Evolutionary conservation across 2,329 filamentous ascomycete species (phyloP).

Genomic region (Didymella glomerata): DNA sequence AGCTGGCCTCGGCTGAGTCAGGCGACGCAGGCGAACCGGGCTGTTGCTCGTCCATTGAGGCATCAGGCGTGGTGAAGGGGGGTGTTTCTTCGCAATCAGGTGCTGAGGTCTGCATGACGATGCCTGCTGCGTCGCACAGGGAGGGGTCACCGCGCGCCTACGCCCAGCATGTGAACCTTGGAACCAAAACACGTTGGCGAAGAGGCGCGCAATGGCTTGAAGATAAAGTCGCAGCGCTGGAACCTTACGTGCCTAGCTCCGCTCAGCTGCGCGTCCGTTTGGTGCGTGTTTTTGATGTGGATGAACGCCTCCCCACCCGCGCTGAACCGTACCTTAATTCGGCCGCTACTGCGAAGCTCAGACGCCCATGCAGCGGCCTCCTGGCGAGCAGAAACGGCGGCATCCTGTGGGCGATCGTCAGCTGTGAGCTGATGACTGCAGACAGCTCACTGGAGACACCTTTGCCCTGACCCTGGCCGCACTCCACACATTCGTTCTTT

Average conservation of each 20-base stretch:
- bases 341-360: constrained; percentile 20
- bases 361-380: constrained; percentile 26
- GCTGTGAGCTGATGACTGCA: constrained; percentile 33
- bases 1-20: constrained; percentile 7
- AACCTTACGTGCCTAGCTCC: constrained; percentile 6
- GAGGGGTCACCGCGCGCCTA: constrained; percentile 7
- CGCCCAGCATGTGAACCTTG: not conserved
- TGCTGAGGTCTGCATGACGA: constrained; percentile 24
- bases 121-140: constrained; percentile 20
- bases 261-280: constrained; percentile 6
- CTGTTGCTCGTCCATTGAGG: constrained; percentile 10
- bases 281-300: constrained; percentile 21
- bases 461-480: constrained; percentile 6
- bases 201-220: not conserved
- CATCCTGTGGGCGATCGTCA: constrained; percentile 29
- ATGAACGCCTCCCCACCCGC: constrained; percentile 30
- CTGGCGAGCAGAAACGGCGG: constrained; percentile 35
- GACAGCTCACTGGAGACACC: constrained; percentile 24
- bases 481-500: constrained; percentile 3
- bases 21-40: constrained; percentile 14
- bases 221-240: constrained; percentile 6
- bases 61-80: constrained; percentile 8
- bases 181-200: not conserved
- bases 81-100: constrained; percentile 20
- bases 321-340: constrained; percentile 24